phyloP scores from a whole-genome alignment of 805 yeast species.

The Saturnispora dispora region DNA sequence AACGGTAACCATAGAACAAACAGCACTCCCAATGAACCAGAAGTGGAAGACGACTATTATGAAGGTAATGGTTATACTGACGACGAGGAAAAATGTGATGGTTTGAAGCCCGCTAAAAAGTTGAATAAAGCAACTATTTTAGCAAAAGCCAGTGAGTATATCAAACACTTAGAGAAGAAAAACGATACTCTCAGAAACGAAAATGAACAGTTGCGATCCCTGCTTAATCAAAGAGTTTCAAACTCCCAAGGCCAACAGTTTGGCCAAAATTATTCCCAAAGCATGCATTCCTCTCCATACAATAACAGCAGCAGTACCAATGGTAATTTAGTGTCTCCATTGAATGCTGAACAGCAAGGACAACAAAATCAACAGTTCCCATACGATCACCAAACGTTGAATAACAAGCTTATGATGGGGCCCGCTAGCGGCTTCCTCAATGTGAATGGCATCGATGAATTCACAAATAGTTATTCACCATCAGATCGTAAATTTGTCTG shows the following conservation, averaged over 20 bases:
- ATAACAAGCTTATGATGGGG: conserved; percentile 48
- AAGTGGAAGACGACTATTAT: conserved; percentile 37
- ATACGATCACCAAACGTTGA: conserved; percentile 18
- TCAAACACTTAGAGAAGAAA: conserved; percentile 59
- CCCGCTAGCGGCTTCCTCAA: conserved; percentile 61
- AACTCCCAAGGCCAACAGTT: conserved; percentile 6
- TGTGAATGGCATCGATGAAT: conserved; percentile 29
- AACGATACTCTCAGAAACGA: conserved; percentile 41
- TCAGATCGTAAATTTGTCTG: not conserved
- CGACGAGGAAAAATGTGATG: conserved; percentile 51
- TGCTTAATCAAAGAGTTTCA: conserved; percentile 10
- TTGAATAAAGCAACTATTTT: conserved; percentile 70
- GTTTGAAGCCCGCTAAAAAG: conserved; percentile 66
- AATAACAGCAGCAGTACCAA: conserved; percentile 11
- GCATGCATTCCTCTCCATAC: conserved; percentile 12
- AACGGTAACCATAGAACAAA: conserved; percentile 28
- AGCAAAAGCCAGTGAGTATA: conserved; percentile 70
- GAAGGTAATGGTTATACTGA: conserved; percentile 48
- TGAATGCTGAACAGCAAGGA: conserved; percentile 3
- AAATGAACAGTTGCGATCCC: conserved; percentile 32
- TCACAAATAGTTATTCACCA: not conserved
- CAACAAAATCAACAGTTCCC: conserved; percentile 6
- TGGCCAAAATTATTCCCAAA: conserved; percentile 12
- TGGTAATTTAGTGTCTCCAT: conserved; percentile 12
- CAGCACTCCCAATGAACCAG: conserved; percentile 30